These are phyloP conservation scores for Boechera retrofracta DNA, from an alignment of 345 rosid genomes.

Conservation along the genomic window DNA sequence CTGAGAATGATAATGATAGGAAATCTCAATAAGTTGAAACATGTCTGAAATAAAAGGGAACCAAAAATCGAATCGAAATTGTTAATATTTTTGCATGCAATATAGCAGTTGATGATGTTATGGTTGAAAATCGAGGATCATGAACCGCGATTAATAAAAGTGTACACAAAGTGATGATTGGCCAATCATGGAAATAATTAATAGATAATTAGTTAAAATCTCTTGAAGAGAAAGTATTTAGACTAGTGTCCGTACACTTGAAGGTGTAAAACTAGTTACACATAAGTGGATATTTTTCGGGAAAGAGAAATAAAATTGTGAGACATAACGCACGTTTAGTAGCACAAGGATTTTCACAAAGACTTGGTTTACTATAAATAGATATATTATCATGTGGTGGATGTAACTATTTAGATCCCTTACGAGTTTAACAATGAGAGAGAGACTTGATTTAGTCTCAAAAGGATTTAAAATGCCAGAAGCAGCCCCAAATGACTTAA, in stretches of 20 bases:
- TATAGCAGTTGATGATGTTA: background rate
- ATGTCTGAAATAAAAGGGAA: no score
- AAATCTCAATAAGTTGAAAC: no score
- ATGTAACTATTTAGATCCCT: background rate
- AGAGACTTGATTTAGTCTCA: no score
- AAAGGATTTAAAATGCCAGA: no score
- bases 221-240: background rate
- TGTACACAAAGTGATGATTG: background rate
- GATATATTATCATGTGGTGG: background rate
- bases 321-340: no score
- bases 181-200: background rate
- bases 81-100: background rate
- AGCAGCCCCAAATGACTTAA: no score
- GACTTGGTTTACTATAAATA: background rate
- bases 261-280: background rate
- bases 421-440: no score
- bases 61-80: background rate
- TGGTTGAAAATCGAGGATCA: background rate
- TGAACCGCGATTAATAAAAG: background rate
- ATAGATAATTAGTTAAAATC: no score
- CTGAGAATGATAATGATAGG: no score
- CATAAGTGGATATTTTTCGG: no score
- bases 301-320: no score
- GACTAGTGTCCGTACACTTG: background rate
- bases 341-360: no score